Percentiles rank a stretch among this genome's conserved stretches.
These are phyloP conservation scores for Salix exigua DNA, from an alignment of 345 rosid genomes.

Conservation along the genomic window DNA sequence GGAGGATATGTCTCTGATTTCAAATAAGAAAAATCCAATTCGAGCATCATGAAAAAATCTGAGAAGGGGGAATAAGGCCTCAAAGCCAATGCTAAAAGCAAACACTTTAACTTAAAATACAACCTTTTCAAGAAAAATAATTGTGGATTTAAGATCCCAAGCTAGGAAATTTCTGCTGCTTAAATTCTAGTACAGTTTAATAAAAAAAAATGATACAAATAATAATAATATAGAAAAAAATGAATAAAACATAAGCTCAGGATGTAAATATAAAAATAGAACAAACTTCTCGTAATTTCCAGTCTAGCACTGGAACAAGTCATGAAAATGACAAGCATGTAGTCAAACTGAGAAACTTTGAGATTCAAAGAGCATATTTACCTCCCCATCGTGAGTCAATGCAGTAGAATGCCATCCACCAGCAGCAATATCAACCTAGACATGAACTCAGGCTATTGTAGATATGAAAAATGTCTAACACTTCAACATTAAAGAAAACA, in stretches of 20 bases:
- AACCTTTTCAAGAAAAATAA: neutral
- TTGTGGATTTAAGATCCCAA: neutral
- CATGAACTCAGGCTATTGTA: conserved; percentile 1
- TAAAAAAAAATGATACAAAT: neutral
- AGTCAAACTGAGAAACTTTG: neutral
- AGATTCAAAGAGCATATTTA: conserved; percentile 21
- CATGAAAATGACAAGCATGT: neutral
- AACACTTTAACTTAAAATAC: neutral
- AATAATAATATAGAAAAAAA: neutral
- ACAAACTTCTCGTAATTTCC: neutral
- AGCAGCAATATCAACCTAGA: conserved; percentile 96
- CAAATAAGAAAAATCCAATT: neutral
- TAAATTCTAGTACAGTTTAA: too few species aligned
- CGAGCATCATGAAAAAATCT: neutral
- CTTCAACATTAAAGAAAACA: neutral
- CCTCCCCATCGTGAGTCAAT: conserved; percentile 81
- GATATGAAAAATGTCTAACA: neutral
- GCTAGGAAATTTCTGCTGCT: neutral
- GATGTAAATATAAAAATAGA: neutral
- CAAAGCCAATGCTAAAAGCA: neutral
- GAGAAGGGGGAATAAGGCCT: neutral
- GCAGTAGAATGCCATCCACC: conserved; percentile 99
- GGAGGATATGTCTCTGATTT: neutral
- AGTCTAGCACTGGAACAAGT: neutral
- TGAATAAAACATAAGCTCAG: neutral